Evolutionary conservation across 169 alveolate genomes (phyloP), one percentile per base, ranked within the genome.

Genomic region (Cryptosporidium andersoni): DNA sequence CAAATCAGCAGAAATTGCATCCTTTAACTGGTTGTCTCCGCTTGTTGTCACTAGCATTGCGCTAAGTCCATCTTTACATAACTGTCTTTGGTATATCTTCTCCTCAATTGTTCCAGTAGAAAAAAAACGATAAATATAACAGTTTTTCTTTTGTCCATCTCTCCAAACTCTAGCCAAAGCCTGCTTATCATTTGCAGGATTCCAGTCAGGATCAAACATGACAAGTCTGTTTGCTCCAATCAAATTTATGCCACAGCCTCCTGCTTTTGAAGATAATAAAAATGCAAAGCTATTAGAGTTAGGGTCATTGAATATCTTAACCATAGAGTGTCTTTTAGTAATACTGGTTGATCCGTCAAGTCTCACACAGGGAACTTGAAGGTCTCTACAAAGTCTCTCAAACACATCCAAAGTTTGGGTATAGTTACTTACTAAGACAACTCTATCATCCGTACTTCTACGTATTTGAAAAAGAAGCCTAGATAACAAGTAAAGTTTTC

Each of bases 141-240:
- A 98, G 40, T 90, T 91, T 88, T 97, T 96, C 66, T 94, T 95
- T 81, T 98, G 98, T 14, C 99, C 99, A 53, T 97, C 98, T 88
- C 99, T 92, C 98, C 98, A 96, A 1, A 96, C 97, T 37, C 99
- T 93, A 7, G 98, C 99, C 80, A 96, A 92, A 8, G 98, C 98
- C 88, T 96, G 98, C 88, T 95, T 95, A 91, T 98, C 99, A 88
- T 97, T 97, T 7, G 99, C 98, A 12, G 99, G 99, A 82, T 98
- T 98, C 99, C 99, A 98, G 89, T 97, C 99, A 1, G 99, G 99
- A 81, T 98, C 99, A 64, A 96, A 94, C 88, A 97, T 92, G 14
- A 98, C 95, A 80, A 97, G 97, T 49, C 99, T 88, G 80, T 97
- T 96, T 3, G 99, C 99, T 34, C 99, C 99, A 42, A 97, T 96